Evolutionary conservation across 257 asterid species (phyloP).

Genomic region (Nemophila menziesii): DNA sequence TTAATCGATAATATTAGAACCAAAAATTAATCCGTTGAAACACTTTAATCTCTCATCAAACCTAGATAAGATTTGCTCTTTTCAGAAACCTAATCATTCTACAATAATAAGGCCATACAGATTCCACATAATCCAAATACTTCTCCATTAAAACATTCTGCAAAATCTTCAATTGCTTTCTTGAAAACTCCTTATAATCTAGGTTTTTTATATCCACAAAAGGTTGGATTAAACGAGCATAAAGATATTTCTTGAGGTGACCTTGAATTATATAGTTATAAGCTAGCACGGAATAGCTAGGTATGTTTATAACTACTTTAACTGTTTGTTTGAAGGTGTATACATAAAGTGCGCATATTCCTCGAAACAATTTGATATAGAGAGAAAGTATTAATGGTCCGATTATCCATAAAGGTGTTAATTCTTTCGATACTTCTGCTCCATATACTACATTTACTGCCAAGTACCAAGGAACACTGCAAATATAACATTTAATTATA

Average conservation of each 20-base stretch:
- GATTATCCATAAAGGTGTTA: constrained; percentile 66
- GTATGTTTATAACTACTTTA: constrained; percentile 40
- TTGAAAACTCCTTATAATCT: constrained; percentile 29
- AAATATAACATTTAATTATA: constrained; percentile 7
- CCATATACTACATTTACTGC: constrained; percentile 51
- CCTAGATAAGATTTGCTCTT: constrained; percentile 62
- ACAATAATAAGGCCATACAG: constrained; percentile 69
- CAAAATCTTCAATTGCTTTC: constrained; percentile 35
- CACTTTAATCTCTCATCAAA: too few relatives aligned
- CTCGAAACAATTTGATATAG: constrained; percentile 42
- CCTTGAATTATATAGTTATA: constrained; percentile 28
- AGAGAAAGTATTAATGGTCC: constrained; percentile 64
- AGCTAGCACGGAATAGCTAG: constrained; percentile 23
- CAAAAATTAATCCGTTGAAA: too few relatives aligned
- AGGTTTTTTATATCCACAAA: constrained; percentile 28
- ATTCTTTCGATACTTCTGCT: constrained; percentile 51
- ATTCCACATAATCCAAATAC: constrained; percentile 52
- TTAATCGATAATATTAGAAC: too few relatives aligned
- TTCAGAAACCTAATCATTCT: constrained; percentile 60
- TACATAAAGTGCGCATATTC: constrained; percentile 41
- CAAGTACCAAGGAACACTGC: constrained; percentile 61
- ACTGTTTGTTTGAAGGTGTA: constrained; percentile 53
- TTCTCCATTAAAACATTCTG: constrained; percentile 37
- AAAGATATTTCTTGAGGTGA: constrained; percentile 40
- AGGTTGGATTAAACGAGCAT: constrained; percentile 29